Base-by-base conservation (phyloP, 306 rosid genomes). In the Medicago ruthenica region DNA sequence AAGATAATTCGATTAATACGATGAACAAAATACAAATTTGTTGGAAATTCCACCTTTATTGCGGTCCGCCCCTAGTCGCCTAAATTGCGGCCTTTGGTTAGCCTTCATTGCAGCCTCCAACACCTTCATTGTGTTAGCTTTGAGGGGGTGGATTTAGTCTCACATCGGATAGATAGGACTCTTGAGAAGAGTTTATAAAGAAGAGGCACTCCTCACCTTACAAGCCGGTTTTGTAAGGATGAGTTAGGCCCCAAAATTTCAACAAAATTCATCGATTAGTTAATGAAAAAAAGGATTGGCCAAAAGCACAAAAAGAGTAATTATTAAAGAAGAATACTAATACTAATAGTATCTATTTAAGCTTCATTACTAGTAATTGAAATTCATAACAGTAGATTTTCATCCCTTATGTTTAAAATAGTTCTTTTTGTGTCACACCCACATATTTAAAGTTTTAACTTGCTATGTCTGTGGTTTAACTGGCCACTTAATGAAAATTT, bases 1-100 rank as follows among this genome's bases (percentile, higher is more conserved):
- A 68, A 73, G 55, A 71, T 54, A 4, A 31, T 41, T 67, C 75
- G 58, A 42, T 67, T 58, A 54, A 54, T 70, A 76, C 15, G 67
- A 57, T 1, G 17, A 68, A 79, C 34, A 73, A 51, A 47, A 68
- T 18, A 17, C 47, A 74, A 67, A 78, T n/a, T n/a, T n/a, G n/a
- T n/a, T n/a, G n/a, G n/a, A n/a, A n/a, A n/a, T n/a, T n/a, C n/a
- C n/a, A n/a, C n/a, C n/a, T n/a, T n/a, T n/a, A n/a, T n/a, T n/a
- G n/a, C n/a, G n/a, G n/a, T n/a, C n/a, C n/a, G n/a, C n/a, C n/a
- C n/a, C n/a, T n/a, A n/a, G n/a, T n/a, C n/a, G n/a, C n/a, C n/a
- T n/a, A n/a, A n/a, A n/a, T n/a, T n/a, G n/a, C n/a, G n/a, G n/a
- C n/a, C n/a, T n/a, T n/a, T n/a, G n/a, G n/a, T n/a, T n/a, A n/a